These are phyloP conservation scores for Thielaviopsis euricoi DNA, from an alignment of 2,329 filamentous ascomycete species.

Conservation along the genomic window DNA sequence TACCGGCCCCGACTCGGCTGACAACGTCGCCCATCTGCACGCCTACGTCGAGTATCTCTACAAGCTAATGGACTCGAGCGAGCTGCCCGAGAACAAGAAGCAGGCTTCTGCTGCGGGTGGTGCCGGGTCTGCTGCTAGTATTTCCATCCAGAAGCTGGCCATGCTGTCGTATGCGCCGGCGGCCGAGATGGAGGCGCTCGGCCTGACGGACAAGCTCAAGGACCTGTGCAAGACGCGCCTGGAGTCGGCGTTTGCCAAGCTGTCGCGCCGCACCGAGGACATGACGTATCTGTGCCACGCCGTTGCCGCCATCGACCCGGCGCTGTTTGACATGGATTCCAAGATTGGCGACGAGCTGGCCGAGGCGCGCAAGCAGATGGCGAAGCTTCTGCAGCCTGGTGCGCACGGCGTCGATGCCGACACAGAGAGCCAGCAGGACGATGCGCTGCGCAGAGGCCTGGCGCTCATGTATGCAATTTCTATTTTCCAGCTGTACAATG, in stretches of 20 bases:
- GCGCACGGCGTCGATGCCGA: conserved; percentile 17
- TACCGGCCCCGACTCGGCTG: conserved; percentile 6
- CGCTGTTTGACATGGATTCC: conserved; percentile 36
- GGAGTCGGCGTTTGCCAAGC: conserved; percentile 39
- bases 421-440: conserved; percentile 17
- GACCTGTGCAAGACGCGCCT: conserved; percentile 40
- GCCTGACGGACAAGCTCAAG: conserved; percentile 34
- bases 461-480: conserved; percentile 71
- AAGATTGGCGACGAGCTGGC: conserved; percentile 36
- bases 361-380: conserved; percentile 34
- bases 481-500: conserved; percentile 78
- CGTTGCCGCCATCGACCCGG: conserved; percentile 35
- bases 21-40: conserved; percentile 21
- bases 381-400: conserved; percentile 32
- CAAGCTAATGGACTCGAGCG: conserved; percentile 28
- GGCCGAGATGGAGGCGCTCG: conserved; percentile 24
- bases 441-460: conserved; percentile 43
- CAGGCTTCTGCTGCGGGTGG: conserved; percentile 20
- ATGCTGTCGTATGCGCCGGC: conserved; percentile 37
- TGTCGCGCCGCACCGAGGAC: conserved; percentile 36
- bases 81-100: conserved; percentile 18
- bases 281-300: conserved; percentile 36
- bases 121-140: conserved; percentile 18
- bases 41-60: conserved; percentile 38
- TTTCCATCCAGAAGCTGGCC: conserved; percentile 35